A percentile compares a stretch with the other conserved stretches of the same genome.
These are phyloP conservation scores for Xylaria sp. DNA, from an alignment of 2,329 filamentous ascomycete species.

Conservation along the genomic window DNA sequence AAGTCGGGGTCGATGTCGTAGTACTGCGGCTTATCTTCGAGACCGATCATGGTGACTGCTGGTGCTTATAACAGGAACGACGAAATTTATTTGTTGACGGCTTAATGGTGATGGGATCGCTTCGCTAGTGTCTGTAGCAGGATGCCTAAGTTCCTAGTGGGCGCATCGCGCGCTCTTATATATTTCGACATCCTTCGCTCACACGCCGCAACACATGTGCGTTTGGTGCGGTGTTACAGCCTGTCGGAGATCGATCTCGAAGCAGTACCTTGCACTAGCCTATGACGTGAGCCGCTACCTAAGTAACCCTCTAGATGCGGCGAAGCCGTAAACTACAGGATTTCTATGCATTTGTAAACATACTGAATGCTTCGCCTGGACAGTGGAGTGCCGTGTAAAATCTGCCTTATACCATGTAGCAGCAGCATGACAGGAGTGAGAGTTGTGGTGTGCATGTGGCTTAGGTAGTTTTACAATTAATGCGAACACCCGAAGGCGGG, in stretches of 20 bases:
- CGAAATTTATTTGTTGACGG: not conserved
- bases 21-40: conserved; percentile 27
- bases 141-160: not conserved
- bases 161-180: conserved; percentile 10
- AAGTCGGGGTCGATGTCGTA: conserved; percentile 38
- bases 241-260: not conserved
- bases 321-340: not conserved
- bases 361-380: not conserved
- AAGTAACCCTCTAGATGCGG: not conserved
- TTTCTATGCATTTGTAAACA: not conserved
- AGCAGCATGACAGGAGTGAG: no score
- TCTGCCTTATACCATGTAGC: no score
- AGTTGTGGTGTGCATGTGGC: no score
- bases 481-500: not conserved
- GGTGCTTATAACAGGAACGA: not conserved
- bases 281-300: not conserved
- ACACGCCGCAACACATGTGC: not conserved
- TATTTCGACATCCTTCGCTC: not conserved
- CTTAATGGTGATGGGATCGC: not conserved
- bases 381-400: no score
- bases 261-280: not conserved
- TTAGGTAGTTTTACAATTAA: not conserved
- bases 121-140: not conserved
- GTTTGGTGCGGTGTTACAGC: not conserved
- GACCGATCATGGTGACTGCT: conserved; percentile 25